Percentiles rank a stretch among this genome's conserved stretches.
Conservation (phyloP, 2,329 filamentous ascomycete genomes). For the Penicillium paneum region DNA sequence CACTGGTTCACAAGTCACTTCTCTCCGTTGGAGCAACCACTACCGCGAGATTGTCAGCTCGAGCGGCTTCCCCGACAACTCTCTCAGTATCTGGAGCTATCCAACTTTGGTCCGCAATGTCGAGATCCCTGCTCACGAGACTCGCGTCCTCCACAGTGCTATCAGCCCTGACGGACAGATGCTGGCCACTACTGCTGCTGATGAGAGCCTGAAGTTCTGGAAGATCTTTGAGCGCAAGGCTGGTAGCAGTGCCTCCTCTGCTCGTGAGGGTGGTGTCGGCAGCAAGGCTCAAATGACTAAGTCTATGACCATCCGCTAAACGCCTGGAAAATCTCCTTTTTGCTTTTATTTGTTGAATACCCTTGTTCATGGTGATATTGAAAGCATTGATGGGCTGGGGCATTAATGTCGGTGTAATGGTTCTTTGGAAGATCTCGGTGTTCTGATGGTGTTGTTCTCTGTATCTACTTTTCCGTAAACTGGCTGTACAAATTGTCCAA, state of each 20-base stretch:
- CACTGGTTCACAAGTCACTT: slow-evolving; percentile 95
- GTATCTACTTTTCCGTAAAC: slow-evolving; percentile 16
- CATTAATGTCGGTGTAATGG: slow-evolving; percentile 18
- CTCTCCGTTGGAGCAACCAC: slow-evolving; percentile 90
- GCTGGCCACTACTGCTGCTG: slow-evolving; percentile 90
- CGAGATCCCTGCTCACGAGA: slow-evolving; percentile 97
- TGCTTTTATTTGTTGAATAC: slow-evolving; percentile 17
- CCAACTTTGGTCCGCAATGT: slow-evolving; percentile 94
- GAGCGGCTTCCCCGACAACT: slow-evolving; percentile 98
- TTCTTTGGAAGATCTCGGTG: slow-evolving; percentile 3
- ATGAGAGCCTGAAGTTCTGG: slow-evolving; percentile 99
- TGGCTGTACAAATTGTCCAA: slow-evolving; percentile 21
- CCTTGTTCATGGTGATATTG: slow-evolving; percentile 15
- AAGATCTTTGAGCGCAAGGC: slow-evolving; percentile 99
- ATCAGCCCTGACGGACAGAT: slow-evolving; percentile 97
- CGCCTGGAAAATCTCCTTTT: slow-evolving; percentile 1
- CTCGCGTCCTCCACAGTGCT: slow-evolving; percentile 91
- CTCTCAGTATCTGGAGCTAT: slow-evolving; percentile 98
- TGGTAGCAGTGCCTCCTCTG: slow-evolving; percentile 62
- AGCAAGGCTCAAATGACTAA: slow-evolving; percentile 83
- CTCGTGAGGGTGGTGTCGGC: slow-evolving; percentile 64
- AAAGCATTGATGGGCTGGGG: slow-evolving; percentile 23
- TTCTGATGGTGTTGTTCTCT: slow-evolving; percentile 17
- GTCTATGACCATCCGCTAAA: slow-evolving; percentile 89
- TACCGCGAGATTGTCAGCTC: slow-evolving; percentile 98